Conservation (phyloP, 2,329 filamentous ascomycete genomes). For the Epichloe brachyelytri region DNA sequence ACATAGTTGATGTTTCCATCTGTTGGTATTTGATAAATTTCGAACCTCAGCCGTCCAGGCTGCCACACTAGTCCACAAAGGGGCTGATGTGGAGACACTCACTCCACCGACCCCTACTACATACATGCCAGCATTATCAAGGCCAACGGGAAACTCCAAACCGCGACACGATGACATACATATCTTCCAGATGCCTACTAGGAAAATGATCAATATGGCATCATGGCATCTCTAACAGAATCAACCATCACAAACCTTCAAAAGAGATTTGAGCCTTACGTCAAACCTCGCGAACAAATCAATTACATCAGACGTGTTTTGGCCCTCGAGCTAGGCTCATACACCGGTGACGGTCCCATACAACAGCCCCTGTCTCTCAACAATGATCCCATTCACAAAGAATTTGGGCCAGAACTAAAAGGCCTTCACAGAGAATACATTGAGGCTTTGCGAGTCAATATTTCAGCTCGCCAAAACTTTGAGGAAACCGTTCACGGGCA, state of each 20-base stretch:
- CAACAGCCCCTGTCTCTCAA: constrained; percentile 36
- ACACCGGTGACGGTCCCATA: constrained; percentile 28
- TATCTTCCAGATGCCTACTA: neutral
- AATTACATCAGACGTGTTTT: constrained; percentile 42
- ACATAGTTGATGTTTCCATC: neutral
- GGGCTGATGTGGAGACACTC: neutral
- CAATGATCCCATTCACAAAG: constrained; percentile 24
- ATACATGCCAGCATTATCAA: neutral
- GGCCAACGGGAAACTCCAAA: too few relatives aligned
- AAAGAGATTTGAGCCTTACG: constrained; percentile 34
- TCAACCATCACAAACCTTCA: constrained; percentile 22
- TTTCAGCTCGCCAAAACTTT: constrained; percentile 37
- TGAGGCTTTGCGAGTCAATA: constrained; percentile 38
- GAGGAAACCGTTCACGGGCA: constrained; percentile 19
- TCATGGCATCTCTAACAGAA: constrained; percentile 22
- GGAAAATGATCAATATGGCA: neutral
- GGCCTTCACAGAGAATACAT: constrained; percentile 43
- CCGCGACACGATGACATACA: neutral
- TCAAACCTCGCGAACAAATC: constrained; percentile 45
- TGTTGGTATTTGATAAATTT: constrained; percentile 20
- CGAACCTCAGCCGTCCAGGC: constrained; percentile 15
- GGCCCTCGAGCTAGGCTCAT: constrained; percentile 38
- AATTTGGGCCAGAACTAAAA: constrained; percentile 23
- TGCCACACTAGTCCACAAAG: constrained; percentile 5
- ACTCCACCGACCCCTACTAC: neutral